phyloP scores from a whole-genome alignment of 345 rosid species.

The Eucalyptus grandis region DNA sequence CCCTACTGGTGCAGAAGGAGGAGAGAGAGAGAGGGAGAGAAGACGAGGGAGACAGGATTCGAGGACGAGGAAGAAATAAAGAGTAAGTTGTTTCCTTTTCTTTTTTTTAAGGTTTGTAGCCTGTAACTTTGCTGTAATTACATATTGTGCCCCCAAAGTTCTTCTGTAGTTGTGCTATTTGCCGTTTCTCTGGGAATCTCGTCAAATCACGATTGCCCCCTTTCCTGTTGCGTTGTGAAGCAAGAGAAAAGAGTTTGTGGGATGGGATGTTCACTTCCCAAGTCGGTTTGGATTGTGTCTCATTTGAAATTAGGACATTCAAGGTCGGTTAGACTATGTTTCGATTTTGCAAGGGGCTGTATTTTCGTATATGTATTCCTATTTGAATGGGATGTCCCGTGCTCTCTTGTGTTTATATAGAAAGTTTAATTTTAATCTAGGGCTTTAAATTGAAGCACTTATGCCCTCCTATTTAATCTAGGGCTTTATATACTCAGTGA shows the following conservation, averaged over 20 bases:
- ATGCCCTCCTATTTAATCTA: no score
- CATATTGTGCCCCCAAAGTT: neutral
- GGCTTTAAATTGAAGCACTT: no score
- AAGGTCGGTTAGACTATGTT: neutral
- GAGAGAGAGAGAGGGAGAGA: neutral
- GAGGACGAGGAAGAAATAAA: neutral
- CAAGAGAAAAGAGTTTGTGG: neutral
- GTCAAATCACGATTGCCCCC: accelerated
- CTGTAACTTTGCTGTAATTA: neutral
- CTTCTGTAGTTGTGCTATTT: neutral
- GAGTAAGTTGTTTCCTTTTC: neutral
- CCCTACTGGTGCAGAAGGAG: neutral
- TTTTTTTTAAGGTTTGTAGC: neutral
- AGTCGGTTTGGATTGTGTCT: neutral
- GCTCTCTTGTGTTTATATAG: no score
- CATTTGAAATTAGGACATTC: neutral
- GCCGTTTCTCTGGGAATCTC: neutral
- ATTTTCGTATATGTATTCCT: neutral
- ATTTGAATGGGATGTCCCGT: no score
- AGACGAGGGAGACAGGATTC: neutral
- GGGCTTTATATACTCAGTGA: no score
- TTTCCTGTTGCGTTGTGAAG: neutral
- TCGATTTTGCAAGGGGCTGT: accelerated
- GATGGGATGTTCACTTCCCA: neutral
- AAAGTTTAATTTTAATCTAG: no score